Conservation (phyloP, 495 filamentous ascomycete species). For the Trichoderma erinaceum region DNA sequence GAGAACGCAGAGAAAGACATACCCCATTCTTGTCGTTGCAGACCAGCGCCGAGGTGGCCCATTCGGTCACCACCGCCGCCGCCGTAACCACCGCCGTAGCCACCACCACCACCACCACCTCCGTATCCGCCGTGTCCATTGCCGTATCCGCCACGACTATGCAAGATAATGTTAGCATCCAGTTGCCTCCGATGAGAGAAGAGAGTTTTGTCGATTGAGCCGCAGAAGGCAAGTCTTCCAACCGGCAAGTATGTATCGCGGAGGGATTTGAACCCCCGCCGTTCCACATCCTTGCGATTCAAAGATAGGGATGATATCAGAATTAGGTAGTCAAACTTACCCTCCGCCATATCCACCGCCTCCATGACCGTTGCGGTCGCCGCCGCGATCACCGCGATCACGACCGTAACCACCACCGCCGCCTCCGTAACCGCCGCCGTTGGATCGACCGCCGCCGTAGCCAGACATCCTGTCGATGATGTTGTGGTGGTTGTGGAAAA, state of each 20-base stretch:
- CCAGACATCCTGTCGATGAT: slow-evolving; percentile 54
- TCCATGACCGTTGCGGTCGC: slow-evolving; percentile 25
- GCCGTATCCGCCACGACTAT: slow-evolving; percentile 19
- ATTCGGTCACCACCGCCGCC: slow-evolving; percentile 81
- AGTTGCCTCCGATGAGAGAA: background rate
- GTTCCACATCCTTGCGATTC: background rate
- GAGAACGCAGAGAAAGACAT: background rate
- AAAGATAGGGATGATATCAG: background rate
- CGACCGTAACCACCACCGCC: slow-evolving; percentile 24
- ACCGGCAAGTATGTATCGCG: slow-evolving; percentile 14
- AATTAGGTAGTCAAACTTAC: background rate
- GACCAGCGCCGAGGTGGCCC: slow-evolving; percentile 77
- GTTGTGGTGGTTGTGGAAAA: background rate
- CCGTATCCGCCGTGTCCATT: slow-evolving; percentile 37
- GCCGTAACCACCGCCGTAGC: slow-evolving; percentile 47
- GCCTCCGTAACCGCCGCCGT: slow-evolving; percentile 27
- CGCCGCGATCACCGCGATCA: slow-evolving; percentile 20
- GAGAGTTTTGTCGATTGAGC: background rate
- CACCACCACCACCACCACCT: slow-evolving; percentile 47
- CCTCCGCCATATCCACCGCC: slow-evolving; percentile 25
- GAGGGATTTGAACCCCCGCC: slow-evolving; percentile 20
- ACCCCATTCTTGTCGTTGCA: slow-evolving; percentile 87
- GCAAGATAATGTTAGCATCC: slow-evolving; percentile 21
- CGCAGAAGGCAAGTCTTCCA: background rate
- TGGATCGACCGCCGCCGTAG: slow-evolving; percentile 54